Evolutionary conservation across 345 rosid species (phyloP).

Genomic region (Trapa incisa): DNA sequence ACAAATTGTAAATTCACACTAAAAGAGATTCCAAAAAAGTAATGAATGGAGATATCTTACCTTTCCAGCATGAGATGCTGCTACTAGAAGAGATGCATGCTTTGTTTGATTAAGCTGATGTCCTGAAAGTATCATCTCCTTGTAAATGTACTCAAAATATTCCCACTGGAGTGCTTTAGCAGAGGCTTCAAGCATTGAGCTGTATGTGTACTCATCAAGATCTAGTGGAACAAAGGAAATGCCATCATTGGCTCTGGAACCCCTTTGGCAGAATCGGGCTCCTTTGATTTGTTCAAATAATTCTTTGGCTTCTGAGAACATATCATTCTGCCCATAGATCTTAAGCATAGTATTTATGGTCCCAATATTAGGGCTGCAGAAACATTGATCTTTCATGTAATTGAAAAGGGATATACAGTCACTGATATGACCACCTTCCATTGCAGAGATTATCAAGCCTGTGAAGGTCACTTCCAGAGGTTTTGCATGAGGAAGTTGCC

Average conservation of each 20-base stretch:
- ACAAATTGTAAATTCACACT: too few relatives aligned
- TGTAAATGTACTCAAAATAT: slow-evolving; percentile 75
- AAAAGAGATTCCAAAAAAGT: too few relatives aligned
- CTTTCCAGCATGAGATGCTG: slow-evolving; percentile 84
- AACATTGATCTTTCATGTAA: slow-evolving; percentile 40
- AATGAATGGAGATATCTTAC: slow-evolving; percentile 13
- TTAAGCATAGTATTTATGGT: slow-evolving; percentile 77
- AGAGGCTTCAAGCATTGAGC: slow-evolving; percentile 81
- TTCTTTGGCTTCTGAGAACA: slow-evolving; percentile 72
- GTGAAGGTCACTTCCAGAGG: slow-evolving; percentile 79
- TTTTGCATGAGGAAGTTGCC: slow-evolving; percentile 39
- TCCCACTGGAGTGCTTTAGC: slow-evolving; percentile 82
- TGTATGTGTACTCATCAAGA: slow-evolving; percentile 64
- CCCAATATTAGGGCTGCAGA: slow-evolving; percentile 67
- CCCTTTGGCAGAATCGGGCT: slow-evolving; percentile 9
- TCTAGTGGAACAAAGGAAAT: slow-evolving; percentile 12
- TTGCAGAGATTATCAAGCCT: slow-evolving; percentile 57
- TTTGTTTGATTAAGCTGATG: slow-evolving; percentile 60
- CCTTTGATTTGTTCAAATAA: slow-evolving; percentile 51
- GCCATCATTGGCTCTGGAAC: slow-evolving; percentile 8
- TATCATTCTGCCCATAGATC: slow-evolving; percentile 61
- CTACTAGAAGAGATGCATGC: slow-evolving; percentile 41
- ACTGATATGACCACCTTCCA: slow-evolving; percentile 68
- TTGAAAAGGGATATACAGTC: slow-evolving; percentile 61
- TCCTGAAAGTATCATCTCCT: slow-evolving; percentile 59